These are phyloP conservation scores for Brassica nigra DNA, from an alignment of 345 rosid species.

Conservation along the genomic window DNA sequence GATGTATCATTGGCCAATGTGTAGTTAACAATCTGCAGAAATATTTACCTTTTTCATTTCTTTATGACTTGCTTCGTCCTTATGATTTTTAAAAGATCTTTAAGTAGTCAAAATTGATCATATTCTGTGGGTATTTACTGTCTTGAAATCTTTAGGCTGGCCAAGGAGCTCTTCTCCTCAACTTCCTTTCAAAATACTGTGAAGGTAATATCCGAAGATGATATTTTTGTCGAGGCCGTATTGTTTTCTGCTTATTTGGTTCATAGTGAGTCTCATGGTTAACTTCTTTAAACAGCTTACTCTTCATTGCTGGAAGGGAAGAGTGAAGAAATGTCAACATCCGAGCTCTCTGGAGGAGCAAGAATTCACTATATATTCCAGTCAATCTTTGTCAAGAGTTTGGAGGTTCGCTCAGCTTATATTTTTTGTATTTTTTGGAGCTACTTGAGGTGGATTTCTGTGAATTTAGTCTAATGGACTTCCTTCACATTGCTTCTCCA, in stretches of 20 bases:
- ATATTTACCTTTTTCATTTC: constrained; percentile 15
- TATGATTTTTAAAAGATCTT: neutral
- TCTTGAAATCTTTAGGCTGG: constrained; percentile 65
- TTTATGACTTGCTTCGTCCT: constrained; percentile 2
- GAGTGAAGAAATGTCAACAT: constrained; percentile 60
- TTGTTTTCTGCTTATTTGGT: constrained; percentile 18
- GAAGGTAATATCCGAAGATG: constrained; percentile 60
- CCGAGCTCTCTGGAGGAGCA: constrained; percentile 73
- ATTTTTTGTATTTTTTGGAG: neutral
- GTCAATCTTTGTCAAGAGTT: constrained; percentile 66
- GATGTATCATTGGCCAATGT: neutral
- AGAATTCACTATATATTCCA: constrained; percentile 66
- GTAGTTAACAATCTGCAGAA: neutral
- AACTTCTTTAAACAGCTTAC: constrained; percentile 46
- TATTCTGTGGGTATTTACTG: constrained; percentile 10
- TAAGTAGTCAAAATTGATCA: constrained; percentile 15
- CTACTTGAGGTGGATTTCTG: constrained; percentile 8
- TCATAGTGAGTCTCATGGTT: constrained; percentile 24
- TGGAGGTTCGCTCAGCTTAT: constrained; percentile 53
- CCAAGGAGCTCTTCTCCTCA: constrained; percentile 91
- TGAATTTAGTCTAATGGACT: constrained; percentile 16
- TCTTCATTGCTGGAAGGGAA: constrained; percentile 66
- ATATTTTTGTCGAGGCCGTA: neutral
- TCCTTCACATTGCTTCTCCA: constrained; percentile 24
- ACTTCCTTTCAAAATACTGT: constrained; percentile 86